Base-by-base conservation (phyloP, 106 monocot species). In the Dendrobium nobile region DNA sequence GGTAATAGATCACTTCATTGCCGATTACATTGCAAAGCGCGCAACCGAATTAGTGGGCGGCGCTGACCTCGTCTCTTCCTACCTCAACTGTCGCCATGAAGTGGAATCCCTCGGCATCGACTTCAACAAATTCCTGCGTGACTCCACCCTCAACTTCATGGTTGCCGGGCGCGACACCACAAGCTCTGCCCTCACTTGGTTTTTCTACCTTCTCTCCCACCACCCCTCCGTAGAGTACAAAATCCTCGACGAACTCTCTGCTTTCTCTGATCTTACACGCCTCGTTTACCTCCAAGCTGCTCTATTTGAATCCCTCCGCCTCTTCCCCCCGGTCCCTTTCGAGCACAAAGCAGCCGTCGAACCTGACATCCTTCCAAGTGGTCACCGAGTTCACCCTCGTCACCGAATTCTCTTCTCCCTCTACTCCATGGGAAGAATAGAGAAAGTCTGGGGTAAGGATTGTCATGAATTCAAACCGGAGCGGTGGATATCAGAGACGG, bases 371-470 rank as follows among this genome's bases (percentile, higher is more conserved):
- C 85, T 93, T 1, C 93, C 93, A 3, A 89, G 85, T 68, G 89
- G 91, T 10, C 31, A 80, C 24, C 45, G 68, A 41, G 82, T 82
- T 5, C 16, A 47, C 5, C 81, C 88, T 2, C 70, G 58, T 0
- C 79, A 65, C 45, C 81, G 81, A 81, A 59, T 93, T 9, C 5
- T 93, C 7, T 44, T 91, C 47, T 84, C 77, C 0, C 47, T 78
- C 13, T 92, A 92, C 54, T 24, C 84, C 1, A 92, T 88, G 89
- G 91, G 56, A 10, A 85, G 89, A 68, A 82, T 88, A 87, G 88
- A 90, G 43, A 78, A 79, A 7, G 70, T 95, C 1, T 95, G 95
- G 95, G 92, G 95, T 4, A 81, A 88, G 54, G 92, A 92, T 55
- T 92, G 95, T 85, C 7, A 41, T 22, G 87, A 84, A 27, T 95